Percentiles rank a stretch among this genome's conserved stretches.
phyloP scores from a whole-genome alignment of 805 yeast genomes.

The Priceomyces haplophilus region DNA sequence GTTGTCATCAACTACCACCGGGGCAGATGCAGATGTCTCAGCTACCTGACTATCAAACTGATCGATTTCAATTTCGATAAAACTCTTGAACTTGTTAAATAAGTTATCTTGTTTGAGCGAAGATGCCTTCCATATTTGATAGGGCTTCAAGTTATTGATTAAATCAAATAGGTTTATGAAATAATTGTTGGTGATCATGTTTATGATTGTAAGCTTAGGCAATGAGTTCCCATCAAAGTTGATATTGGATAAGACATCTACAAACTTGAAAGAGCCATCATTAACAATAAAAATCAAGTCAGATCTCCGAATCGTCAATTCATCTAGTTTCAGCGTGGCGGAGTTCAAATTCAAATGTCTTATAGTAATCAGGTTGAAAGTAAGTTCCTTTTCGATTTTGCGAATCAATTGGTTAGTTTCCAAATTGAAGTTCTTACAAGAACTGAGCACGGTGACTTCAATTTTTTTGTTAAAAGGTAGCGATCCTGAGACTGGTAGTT shows the following conservation, averaged over 20 bases:
- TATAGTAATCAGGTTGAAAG: constrained; percentile 12
- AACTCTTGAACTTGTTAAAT: constrained; percentile 22
- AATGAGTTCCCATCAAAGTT: constrained; percentile 7
- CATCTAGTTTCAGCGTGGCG: constrained; percentile 9
- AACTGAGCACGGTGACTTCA: constrained; percentile 23
- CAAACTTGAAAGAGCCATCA: constrained; percentile 33
- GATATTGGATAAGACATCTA: constrained; percentile 20
- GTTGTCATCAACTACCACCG: background rate
- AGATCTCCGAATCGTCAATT: constrained; percentile 19
- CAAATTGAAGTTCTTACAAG: constrained; percentile 12
- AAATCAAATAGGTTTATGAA: constrained; percentile 38
- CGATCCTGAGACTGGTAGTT: constrained; percentile 23
- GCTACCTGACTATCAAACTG: constrained; percentile 2
- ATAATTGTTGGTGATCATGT: constrained; percentile 39
- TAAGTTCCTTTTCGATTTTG: constrained; percentile 13
- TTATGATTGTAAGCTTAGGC: constrained; percentile 35
- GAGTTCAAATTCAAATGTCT: constrained; percentile 13
- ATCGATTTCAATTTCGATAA: constrained; percentile 24
- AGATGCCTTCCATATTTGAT: constrained; percentile 39
- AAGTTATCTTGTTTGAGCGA: constrained; percentile 26
- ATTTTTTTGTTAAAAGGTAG: constrained; percentile 8
- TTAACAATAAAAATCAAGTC: constrained; percentile 34
- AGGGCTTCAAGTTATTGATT: constrained; percentile 30
- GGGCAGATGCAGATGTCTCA: background rate
- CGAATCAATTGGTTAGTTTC: constrained; percentile 21